phyloP scores from a whole-genome alignment of 2,329 filamentous ascomycete genomes.

The Dactylellina sp. region DNA sequence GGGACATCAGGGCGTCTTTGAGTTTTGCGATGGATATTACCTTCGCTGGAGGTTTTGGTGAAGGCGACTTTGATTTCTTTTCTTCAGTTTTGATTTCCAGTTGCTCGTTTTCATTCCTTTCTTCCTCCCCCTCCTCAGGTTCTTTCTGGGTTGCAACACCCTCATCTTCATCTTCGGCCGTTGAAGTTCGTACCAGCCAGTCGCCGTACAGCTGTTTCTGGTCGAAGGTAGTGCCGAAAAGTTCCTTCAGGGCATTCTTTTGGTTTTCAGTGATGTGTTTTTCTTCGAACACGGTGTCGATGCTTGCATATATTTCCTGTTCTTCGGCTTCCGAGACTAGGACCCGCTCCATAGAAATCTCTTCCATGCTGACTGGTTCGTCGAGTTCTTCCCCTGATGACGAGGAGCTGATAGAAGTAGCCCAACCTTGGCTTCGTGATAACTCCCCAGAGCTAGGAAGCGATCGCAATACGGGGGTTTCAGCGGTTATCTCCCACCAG shows the following conservation, averaged over 20 bases:
- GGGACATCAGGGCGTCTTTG: conserved; percentile 27
- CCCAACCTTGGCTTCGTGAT: conserved; percentile 42
- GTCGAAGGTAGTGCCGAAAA: conserved; percentile 34
- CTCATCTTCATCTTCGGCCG: conserved; percentile 24
- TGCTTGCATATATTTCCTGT: conserved; percentile 26
- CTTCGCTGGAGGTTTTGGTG: conserved; percentile 10
- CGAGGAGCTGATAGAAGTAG: conserved; percentile 30
- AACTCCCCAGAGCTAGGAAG: conserved; percentile 35
- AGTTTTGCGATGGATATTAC: conserved; percentile 20
- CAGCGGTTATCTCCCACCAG: conserved; percentile 45
- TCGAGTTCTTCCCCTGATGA: conserved; percentile 26
- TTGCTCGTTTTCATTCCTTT: background rate
- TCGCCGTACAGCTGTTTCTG: conserved; percentile 29
- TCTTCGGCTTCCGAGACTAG: conserved; percentile 34
- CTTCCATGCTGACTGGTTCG: conserved; percentile 33
- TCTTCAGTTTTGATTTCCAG: conserved; percentile 4
- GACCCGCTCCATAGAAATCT: conserved; percentile 37
- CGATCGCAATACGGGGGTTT: conserved; percentile 38
- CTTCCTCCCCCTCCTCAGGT: conserved; percentile 3
- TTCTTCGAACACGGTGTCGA: conserved; percentile 10
- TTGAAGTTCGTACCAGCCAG: conserved; percentile 17
- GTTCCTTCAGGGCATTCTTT: conserved; percentile 34
- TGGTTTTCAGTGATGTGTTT: conserved; percentile 32
- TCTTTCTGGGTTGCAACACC: conserved; percentile 23
- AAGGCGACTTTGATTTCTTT: background rate